These are phyloP conservation scores for Tylopilus felleus DNA, from an alignment of 768 basidiomycete genomes.

Conservation along the genomic window DNA sequence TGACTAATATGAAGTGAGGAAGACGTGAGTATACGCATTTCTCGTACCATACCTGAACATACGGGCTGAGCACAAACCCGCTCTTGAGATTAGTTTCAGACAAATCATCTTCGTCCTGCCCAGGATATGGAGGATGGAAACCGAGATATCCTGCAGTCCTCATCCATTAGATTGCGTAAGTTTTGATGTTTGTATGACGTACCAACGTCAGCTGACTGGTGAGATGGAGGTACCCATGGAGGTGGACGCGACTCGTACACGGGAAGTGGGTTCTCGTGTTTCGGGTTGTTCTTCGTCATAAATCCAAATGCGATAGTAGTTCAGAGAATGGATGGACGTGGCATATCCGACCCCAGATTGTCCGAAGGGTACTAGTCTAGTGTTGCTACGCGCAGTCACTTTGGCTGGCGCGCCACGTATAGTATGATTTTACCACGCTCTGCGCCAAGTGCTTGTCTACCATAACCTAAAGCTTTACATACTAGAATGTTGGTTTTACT, in stretches of 20 bases:
- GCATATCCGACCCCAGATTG: too few relatives aligned
- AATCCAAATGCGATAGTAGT: too few relatives aligned
- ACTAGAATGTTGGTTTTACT: too few relatives aligned
- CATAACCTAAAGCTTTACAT: too few relatives aligned
- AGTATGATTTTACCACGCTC: too few relatives aligned
- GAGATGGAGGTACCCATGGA: slow-evolving; percentile 66
- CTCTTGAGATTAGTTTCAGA: slow-evolving; percentile 61
- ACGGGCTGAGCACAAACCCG: slow-evolving; percentile 53
- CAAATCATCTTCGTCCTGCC: slow-evolving; percentile 72
- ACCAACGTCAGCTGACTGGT: slow-evolving; percentile 70
- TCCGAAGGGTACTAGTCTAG: too few relatives aligned
- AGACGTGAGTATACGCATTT: not conserved
- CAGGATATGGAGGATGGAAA: slow-evolving; percentile 70
- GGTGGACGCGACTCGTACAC: slow-evolving; percentile 69
- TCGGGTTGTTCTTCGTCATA: slow-evolving; percentile 27
- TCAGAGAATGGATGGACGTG: too few relatives aligned
- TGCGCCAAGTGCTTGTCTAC: too few relatives aligned
- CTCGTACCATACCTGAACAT: slow-evolving; percentile 52
- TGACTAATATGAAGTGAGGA: slow-evolving; percentile 16
- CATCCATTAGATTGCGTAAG: not conserved
- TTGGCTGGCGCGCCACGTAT: too few relatives aligned
- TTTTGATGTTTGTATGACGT: slow-evolving; percentile 12
- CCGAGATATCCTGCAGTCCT: slow-evolving; percentile 60
- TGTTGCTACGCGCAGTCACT: too few relatives aligned
- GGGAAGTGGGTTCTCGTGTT: slow-evolving; percentile 36